These are phyloP conservation scores for Boletellus ananiceps DNA, from an alignment of 768 basidiomycete genomes.

Conservation along the genomic window DNA sequence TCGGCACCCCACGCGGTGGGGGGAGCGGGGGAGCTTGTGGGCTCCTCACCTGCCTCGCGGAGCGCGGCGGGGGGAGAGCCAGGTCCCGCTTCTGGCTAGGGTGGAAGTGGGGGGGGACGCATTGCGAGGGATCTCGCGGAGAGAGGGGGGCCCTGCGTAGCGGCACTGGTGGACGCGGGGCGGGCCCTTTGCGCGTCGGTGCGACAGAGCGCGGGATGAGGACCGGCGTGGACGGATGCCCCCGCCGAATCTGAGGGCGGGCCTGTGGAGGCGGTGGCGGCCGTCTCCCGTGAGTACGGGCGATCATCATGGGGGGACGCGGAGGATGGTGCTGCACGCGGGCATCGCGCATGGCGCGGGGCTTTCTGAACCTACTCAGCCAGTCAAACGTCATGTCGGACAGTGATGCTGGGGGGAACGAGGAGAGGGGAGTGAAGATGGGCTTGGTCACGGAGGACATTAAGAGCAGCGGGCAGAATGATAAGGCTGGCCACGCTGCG, in stretches of 20 bases:
- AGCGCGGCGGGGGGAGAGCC: conserved; percentile 5
- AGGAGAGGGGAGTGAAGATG: conserved; percentile 3
- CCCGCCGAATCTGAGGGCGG: conserved; percentile 18
- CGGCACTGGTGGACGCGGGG: background rate
- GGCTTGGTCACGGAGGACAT: conserved; percentile 19
- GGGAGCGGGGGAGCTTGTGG: conserved; percentile 19
- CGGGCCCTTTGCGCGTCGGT: conserved; percentile 16
- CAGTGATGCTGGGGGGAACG: conserved; percentile 9
- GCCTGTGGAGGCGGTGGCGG: conserved; percentile 15
- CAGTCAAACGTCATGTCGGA: conserved; percentile 24
- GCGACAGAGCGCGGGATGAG: conserved; percentile 9
- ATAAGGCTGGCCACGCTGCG: conserved; percentile 28
- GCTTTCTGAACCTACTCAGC: conserved; percentile 22
- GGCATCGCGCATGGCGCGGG: conserved; percentile 13
- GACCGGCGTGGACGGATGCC: conserved; percentile 11
- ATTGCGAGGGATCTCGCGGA: conserved; percentile 17
- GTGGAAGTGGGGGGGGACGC: conserved; percentile 25
- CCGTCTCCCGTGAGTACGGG: conserved; percentile 18
- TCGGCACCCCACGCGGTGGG: conserved; percentile 17
- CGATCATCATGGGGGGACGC: conserved; percentile 12
- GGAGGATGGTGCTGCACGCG: conserved; percentile 12
- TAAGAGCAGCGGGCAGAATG: conserved; percentile 23
- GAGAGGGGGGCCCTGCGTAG: conserved; percentile 10
- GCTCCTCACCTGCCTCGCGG: conserved; percentile 1
- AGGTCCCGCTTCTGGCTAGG: conserved; percentile 20